These are phyloP conservation scores for Candida sp. DNA, from an alignment of 1,139 yeast species.

Conservation along the genomic window DNA sequence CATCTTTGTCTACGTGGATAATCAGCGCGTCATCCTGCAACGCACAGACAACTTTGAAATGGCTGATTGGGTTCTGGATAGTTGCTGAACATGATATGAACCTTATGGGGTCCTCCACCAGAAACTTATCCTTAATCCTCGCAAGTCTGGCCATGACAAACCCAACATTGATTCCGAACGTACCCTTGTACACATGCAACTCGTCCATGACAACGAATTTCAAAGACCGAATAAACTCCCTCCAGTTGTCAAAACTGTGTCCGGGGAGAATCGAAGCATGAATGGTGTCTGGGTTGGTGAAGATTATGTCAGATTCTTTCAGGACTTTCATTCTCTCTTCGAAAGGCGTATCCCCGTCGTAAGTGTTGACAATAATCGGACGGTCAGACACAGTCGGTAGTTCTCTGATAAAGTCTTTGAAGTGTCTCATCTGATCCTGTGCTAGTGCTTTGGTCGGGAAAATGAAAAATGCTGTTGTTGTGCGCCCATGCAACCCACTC, in stretches of 20 bases:
- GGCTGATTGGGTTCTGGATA: slow-evolving; percentile 68
- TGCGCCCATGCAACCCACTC: slow-evolving; percentile 21
- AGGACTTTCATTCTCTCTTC: slow-evolving; percentile 57
- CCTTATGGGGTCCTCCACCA: slow-evolving; percentile 33
- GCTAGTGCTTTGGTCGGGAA: slow-evolving; percentile 98
- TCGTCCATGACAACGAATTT: slow-evolving; percentile 88
- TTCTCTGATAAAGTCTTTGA: slow-evolving; percentile 58
- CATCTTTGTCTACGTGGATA: slow-evolving; percentile 70
- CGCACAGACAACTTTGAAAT: slow-evolving; percentile 78
- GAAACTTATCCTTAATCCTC: slow-evolving; percentile 19
- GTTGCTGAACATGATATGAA: slow-evolving; percentile 97
- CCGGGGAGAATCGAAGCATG: slow-evolving; percentile 86
- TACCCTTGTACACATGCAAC: slow-evolving; percentile 85
- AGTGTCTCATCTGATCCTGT: slow-evolving; percentile 89
- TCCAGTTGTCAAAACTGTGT: slow-evolving; percentile 54
- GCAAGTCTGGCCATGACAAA: slow-evolving; percentile 75
- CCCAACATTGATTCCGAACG: slow-evolving; percentile 93
- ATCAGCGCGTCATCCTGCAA: slow-evolving; percentile 46
- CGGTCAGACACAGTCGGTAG: slow-evolving; percentile 38
- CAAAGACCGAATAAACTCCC: slow-evolving; percentile 62
- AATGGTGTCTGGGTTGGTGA: slow-evolving; percentile 94
- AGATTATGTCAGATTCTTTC: slow-evolving; percentile 72
- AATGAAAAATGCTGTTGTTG: slow-evolving; percentile 75
- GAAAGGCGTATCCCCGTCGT: slow-evolving; percentile 89
- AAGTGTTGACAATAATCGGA: slow-evolving; percentile 67